Conservation (phyloP, 1,284 basidiomycete species). For the Fomitopsis pinicola region DNA sequence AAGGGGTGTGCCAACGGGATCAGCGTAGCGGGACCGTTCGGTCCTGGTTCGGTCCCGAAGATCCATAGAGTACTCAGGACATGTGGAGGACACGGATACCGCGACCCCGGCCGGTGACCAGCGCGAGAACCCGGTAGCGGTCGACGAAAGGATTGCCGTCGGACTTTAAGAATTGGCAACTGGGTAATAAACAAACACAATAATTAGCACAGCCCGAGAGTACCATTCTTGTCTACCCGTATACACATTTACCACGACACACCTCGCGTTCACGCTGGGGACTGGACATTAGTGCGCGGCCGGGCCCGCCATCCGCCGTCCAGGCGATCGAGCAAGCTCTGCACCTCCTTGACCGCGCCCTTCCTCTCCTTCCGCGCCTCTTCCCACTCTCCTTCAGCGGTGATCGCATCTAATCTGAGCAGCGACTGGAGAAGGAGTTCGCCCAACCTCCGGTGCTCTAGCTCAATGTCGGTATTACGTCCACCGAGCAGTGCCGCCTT, state of each 20-base stretch:
- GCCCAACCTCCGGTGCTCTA: conserved; percentile 58
- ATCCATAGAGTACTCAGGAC: neutral
- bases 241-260: neutral
- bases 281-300: neutral
- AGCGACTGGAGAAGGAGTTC: conserved; percentile 75
- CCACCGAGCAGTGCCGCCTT: neutral
- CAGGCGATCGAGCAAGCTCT: conserved; percentile 50
- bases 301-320: conserved; percentile 44
- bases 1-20: neutral
- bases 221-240: neutral
- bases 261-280: neutral
- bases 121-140: no score
- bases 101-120: neutral
- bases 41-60: neutral
- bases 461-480: conserved; percentile 22
- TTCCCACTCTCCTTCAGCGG: conserved; percentile 64
- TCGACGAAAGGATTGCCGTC: neutral
- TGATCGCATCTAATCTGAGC: conserved; percentile 71
- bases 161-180: neutral
- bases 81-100: neutral
- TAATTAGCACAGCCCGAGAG: neutral
- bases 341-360: conserved; percentile 66
- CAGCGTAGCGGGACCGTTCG: neutral
- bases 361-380: conserved; percentile 70
- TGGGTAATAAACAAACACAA: neutral